Evolutionary conservation across 768 basidiomycete species (phyloP).

Genomic region (Tricholoma saponaceum): DNA sequence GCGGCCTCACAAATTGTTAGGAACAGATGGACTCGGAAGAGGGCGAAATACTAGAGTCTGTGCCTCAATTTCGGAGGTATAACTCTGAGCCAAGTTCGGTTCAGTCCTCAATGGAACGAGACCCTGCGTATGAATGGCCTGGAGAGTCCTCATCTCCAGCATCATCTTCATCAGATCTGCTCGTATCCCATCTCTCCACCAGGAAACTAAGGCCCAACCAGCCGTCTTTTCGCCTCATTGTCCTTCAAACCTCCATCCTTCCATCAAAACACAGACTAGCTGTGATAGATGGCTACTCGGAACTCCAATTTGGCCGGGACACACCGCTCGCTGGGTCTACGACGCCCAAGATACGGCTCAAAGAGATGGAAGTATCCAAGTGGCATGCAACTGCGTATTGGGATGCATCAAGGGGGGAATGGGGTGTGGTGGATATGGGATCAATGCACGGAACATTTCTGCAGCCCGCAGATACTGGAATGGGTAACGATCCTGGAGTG

Average conservation of each 20-base stretch:
- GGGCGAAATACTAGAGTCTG: conserved; percentile 24
- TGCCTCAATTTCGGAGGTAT: neutral
- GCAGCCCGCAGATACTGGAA: conserved; percentile 21
- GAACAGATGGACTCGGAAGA: conserved; percentile 25
- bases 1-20: neutral
- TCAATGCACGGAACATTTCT: conserved; percentile 82
- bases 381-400: conserved; percentile 73
- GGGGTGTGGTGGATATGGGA: conserved; percentile 82
- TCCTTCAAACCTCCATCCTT: conserved; percentile 54
- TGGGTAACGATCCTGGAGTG: conserved; percentile 26
- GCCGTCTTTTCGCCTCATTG: conserved; percentile 48
- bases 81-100: neutral
- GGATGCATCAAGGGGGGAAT: conserved; percentile 54
- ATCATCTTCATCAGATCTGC: conserved; percentile 3
- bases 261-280: conserved; percentile 43
- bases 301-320: conserved; percentile 76
- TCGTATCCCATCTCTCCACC: conserved; percentile 2
- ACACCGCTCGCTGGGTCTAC: conserved; percentile 42
- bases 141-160: conserved; percentile 17
- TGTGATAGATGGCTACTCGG: conserved; percentile 45
- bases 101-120: conserved; percentile 9
- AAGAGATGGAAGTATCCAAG: conserved; percentile 84
- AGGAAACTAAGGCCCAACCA: conserved; percentile 19
- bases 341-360: conserved; percentile 66
- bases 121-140: conserved; percentile 60